Evolutionary conservation across 2,329 filamentous ascomycete species (phyloP).

Genomic region (Chaetomium sp.): DNA sequence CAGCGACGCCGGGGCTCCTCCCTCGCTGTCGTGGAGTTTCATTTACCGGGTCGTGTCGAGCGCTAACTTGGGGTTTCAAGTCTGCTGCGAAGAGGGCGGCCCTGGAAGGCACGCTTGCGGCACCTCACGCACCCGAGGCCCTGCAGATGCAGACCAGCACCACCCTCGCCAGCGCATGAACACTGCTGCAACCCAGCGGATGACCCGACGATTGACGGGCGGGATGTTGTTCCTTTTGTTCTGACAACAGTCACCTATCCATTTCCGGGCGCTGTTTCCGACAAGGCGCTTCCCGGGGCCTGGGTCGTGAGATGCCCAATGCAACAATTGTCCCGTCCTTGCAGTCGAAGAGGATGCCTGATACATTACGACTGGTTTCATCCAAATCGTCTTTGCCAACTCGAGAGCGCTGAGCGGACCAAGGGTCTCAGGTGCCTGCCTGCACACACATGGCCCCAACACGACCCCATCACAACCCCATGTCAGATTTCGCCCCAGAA

Average conservation of each 20-base stretch:
- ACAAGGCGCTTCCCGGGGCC: neutral
- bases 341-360: conserved; percentile 1
- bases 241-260: neutral
- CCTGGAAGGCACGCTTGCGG: conserved; percentile 3
- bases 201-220: neutral
- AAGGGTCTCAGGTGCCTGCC: conserved; percentile 4
- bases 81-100: neutral
- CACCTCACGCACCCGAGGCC: conserved; percentile 5
- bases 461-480: too few species aligned
- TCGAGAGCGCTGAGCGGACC: neutral
- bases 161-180: conserved; percentile 13
- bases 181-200: conserved; percentile 1
- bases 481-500: neutral
- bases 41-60: conserved; percentile 1
- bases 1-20: neutral
- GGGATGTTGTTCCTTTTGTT: conserved; percentile 1
- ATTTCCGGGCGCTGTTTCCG: conserved; percentile 6
- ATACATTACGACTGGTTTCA: conserved; percentile 9
- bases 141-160: conserved; percentile 10
- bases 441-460: too few species aligned
- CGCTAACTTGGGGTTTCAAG: conserved; percentile 17
- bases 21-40: neutral
- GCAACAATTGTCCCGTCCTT: neutral
- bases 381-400: neutral
- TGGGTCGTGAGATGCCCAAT: neutral